Evolutionary conservation across 345 rosid species (phyloP), one percentile per base, ranked within the genome.

Genomic region (Boechera retrofracta): DNA sequence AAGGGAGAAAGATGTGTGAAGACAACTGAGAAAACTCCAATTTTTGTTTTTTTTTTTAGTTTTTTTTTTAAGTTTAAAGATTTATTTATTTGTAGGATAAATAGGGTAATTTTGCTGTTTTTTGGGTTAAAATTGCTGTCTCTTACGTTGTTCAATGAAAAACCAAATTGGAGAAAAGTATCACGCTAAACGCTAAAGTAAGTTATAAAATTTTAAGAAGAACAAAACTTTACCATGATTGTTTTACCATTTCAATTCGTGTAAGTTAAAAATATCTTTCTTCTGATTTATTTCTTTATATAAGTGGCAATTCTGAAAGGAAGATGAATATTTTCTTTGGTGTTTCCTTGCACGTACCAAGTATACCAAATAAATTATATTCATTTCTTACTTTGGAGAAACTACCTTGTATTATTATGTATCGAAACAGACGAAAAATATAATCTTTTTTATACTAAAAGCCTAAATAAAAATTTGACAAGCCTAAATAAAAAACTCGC

Each of bases 1-100:
- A 48, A 77, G 81, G 45, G 13, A 3, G 67, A 64, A 65, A 38
- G 56, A 18, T 64, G 68, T 71, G 56, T 65, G 24, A 21, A 11
- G 24, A 56, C 67, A 35, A 61, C 8, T 60, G 16, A 60, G 5
- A 68, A 52, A 5, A 54, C 71, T 54, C 71, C 64, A 24, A 61
- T 8, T 53, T 54, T 54, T 33, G 32, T 18, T 26, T n/a, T 3
- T 74, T 6, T 42, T 42, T 61, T 11, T 0, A 1, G 0, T 33
- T 52, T 42, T 52, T 11, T 33, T n/a, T 2, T 65, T 6, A 10
- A 21, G 10, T 61, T 10, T 39, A 9, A 9, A 4, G 10, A 10
- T 39, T 62, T 44, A 73, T 73, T 63, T 41, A 44, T 64, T 64
- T 36, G 13, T 26, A 74, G 39, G 47, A 15, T 32, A 24, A 15